Percentiles rank a stretch among this genome's conserved stretches.
Conservation (phyloP, 1,284 basidiomycete species). For the Ustilago bromivora region DNA sequence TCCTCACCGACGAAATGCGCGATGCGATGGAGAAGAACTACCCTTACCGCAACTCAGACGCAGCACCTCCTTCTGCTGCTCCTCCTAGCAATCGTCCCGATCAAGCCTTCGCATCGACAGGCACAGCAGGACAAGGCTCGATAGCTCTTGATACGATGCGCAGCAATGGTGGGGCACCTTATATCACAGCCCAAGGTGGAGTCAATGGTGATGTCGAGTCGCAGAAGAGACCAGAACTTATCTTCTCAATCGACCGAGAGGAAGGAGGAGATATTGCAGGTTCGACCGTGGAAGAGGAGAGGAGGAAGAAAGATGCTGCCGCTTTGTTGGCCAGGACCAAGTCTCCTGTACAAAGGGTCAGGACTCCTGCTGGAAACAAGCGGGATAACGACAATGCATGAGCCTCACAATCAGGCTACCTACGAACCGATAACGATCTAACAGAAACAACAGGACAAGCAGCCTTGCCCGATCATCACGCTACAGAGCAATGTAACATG, state of each 20-base stretch:
- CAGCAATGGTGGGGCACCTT: slow-evolving; percentile 39
- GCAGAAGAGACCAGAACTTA: slow-evolving; percentile 47
- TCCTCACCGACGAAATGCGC: slow-evolving; percentile 63
- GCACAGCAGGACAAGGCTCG: not conserved
- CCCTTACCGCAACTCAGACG: slow-evolving; percentile 46
- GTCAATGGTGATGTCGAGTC: slow-evolving; percentile 34
- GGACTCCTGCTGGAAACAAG: slow-evolving; percentile 26
- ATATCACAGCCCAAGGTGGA: slow-evolving; percentile 41
- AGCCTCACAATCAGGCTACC: not conserved
- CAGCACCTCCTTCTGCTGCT: slow-evolving; percentile 46
- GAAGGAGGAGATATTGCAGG: slow-evolving; percentile 35
- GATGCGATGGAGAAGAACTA: slow-evolving; percentile 62
- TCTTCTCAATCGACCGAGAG: slow-evolving; percentile 41
- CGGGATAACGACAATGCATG: not conserved
- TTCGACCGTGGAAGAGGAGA: slow-evolving; percentile 27
- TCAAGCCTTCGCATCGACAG: slow-evolving; percentile 43
- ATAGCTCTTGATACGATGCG: slow-evolving; percentile 31
- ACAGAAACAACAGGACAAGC: no score
- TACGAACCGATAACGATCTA: no score
- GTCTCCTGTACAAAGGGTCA: slow-evolving; percentile 32
- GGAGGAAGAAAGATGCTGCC: slow-evolving; percentile 24
- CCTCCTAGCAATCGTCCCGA: slow-evolving; percentile 48
- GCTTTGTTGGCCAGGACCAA: slow-evolving; percentile 31
- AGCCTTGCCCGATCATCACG: no score
- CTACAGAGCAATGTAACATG: no score